These are phyloP conservation scores for Mucor irregularis DNA, from an alignment of 371 early-diverging fungal genomes.

Conservation along the genomic window DNA sequence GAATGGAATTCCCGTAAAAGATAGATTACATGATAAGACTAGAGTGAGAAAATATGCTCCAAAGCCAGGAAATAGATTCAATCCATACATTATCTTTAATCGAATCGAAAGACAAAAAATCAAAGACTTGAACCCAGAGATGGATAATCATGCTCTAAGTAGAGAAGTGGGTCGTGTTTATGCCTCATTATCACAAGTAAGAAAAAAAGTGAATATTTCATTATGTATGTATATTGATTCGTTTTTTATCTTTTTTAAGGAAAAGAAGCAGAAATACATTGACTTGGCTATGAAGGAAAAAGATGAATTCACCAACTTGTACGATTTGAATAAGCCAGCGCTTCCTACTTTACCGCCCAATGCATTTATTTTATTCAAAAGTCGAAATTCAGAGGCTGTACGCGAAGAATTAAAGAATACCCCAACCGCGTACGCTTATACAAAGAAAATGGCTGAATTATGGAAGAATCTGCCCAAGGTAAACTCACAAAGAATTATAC, in stretches of 20 bases:
- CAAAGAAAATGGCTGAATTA: neutral
- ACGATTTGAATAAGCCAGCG: no score
- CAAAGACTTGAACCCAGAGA: neutral
- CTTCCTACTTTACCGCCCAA: slow-evolving; percentile 7
- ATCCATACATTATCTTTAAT: slow-evolving; percentile 27
- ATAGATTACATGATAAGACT: no score
- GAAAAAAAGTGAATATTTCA: no score
- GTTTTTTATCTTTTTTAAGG: no score
- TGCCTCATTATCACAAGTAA: no score
- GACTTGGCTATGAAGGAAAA: neutral
- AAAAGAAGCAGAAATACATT: no score
- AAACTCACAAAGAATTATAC: neutral
- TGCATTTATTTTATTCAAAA: slow-evolving; percentile 1
- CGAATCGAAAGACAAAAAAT: slow-evolving; percentile 9
- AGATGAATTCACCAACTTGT: neutral
- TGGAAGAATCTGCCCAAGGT: neutral
- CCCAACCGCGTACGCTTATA: neutral
- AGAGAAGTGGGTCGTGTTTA: neutral
- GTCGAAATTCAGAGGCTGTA: neutral
- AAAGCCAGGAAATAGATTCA: slow-evolving; percentile 19
- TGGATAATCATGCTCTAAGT: neutral
- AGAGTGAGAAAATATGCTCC: neutral
- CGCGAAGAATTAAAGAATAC: neutral
- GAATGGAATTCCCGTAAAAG: no score
- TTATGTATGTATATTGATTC: no score